Evolutionary conservation across 1,284 basidiomycete genomes (phyloP), one percentile per base, ranked within the genome.

Genomic region (Boletus holoroseus): DNA sequence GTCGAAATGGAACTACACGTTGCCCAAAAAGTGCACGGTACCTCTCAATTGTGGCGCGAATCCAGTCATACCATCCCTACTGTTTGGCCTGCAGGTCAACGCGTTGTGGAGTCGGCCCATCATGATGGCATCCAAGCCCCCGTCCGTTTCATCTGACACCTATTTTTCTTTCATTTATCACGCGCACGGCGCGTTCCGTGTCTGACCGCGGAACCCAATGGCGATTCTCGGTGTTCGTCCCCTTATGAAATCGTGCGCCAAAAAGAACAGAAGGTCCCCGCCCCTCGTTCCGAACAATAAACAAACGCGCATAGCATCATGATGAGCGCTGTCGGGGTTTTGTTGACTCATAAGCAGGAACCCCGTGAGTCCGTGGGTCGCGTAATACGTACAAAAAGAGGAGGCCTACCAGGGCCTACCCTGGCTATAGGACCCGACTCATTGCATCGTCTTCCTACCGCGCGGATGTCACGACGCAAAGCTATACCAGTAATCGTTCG

Each of bases 341-440:
- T 51, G 50, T 55, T 44, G 48, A 40, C 49, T 34, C 50, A 51
- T 44, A 31, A 32, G 40, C 37, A 18, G 32, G 34, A 43, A 16
- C 27, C 9, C 45, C 47, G 48, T 49, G 44, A 47, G 44, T 28
- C 47, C 45, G 48, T 47, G 50, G 46, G 42, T 28, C 49, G 38
- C 50, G 38, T 51, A 32, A 51, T 62, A 22, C 57, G 47, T 61
- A 59, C 58, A 66, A 64, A 62, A 66, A 54, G 49, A 55, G 36
- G 38, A 11, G 43, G 12, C 11, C 5, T 41, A 28, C 47, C 49
- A 36, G 6, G 43, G 12, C 11, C 5, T 41, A 28, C 47, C 49
- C 44, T 47, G 45, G n/a, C n/a, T 15, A 34, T 31, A 36, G 34
- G n/a, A 35, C 49, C 40, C 44, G 46, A 51, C 43, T 51, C 52